phyloP scores from a whole-genome alignment of 106 monocot species.

The Amphibolis antarctica region DNA sequence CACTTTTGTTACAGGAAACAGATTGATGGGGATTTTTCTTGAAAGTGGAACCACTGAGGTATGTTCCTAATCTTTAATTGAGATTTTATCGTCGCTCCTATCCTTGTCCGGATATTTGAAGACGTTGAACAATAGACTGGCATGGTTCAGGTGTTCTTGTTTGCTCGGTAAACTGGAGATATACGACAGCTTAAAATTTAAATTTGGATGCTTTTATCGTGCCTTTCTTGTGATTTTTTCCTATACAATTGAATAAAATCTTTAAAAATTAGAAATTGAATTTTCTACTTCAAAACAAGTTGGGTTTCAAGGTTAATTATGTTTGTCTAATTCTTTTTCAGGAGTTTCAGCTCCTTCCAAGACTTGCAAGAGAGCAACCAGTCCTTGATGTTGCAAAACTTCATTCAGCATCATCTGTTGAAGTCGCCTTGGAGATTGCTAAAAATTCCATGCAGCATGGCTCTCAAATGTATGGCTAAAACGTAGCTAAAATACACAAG shows the following conservation, averaged over 20 bases:
- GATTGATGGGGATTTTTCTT: slow-evolving; percentile 16
- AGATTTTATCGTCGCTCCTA: background rate
- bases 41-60: slow-evolving; percentile 21
- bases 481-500: too few species aligned
- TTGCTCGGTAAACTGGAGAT: background rate
- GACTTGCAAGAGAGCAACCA: slow-evolving; percentile 11
- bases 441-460: background rate
- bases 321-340: background rate
- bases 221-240: background rate
- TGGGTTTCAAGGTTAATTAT: too few species aligned
- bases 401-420: slow-evolving; percentile 11
- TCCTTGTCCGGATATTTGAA: background rate
- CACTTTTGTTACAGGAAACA: slow-evolving; percentile 1
- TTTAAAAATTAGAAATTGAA: background rate
- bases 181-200: background rate
- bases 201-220: background rate
- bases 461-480: background rate
- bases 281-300: background rate
- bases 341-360: slow-evolving; percentile 18
- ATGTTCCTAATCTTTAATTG: background rate
- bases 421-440: slow-evolving; percentile 10
- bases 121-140: background rate
- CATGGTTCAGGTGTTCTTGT: background rate
- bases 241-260: background rate
- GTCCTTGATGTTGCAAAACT: slow-evolving; percentile 11